A percentile compares a stretch with the other conserved stretches of the same genome.
Evolutionary conservation across 371 early-diverging fungal genomes (phyloP).

Genomic region (Quaeritorhiza haematococci): DNA sequence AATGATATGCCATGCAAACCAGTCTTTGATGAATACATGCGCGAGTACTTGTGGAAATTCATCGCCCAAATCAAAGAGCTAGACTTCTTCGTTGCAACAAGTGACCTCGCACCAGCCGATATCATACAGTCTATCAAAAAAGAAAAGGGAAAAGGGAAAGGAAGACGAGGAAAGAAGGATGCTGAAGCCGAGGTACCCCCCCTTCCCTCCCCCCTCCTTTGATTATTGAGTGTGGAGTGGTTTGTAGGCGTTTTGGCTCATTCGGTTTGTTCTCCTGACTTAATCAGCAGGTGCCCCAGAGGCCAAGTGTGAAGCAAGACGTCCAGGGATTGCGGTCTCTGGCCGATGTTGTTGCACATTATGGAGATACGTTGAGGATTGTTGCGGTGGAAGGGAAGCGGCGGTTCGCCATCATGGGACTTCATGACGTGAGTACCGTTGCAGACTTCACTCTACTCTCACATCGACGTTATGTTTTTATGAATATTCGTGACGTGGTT

Average conservation of each 20-base stretch:
- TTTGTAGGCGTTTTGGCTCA: too few relatives aligned
- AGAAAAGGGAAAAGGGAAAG: background rate
- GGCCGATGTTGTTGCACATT: constrained; percentile 5
- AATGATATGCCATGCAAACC: background rate
- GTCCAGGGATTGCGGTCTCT: too few relatives aligned
- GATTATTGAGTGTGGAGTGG: too few relatives aligned
- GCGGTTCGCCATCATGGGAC: constrained; percentile 7
- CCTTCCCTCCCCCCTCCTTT: background rate
- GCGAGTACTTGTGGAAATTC: constrained; percentile 23
- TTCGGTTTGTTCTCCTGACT: too few relatives aligned
- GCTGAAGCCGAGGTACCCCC: background rate
- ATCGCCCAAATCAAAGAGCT: constrained; percentile 10
- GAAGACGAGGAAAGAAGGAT: constrained; percentile 2
- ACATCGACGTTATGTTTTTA: background rate
- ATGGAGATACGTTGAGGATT: constrained; percentile 11
- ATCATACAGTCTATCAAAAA: background rate
- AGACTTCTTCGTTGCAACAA: background rate
- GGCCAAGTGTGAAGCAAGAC: too few relatives aligned
- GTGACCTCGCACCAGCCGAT: background rate
- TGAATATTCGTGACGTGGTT: background rate
- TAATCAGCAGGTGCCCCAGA: too few relatives aligned
- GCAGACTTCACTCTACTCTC: background rate
- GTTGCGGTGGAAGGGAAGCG: constrained; percentile 14
- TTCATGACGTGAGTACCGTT: constrained; percentile 6
- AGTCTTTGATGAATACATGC: constrained; percentile 18